These are phyloP conservation scores for Xylariomycetidae sp. DNA, from an alignment of 2,329 filamentous ascomycete genomes.

Conservation along the genomic window DNA sequence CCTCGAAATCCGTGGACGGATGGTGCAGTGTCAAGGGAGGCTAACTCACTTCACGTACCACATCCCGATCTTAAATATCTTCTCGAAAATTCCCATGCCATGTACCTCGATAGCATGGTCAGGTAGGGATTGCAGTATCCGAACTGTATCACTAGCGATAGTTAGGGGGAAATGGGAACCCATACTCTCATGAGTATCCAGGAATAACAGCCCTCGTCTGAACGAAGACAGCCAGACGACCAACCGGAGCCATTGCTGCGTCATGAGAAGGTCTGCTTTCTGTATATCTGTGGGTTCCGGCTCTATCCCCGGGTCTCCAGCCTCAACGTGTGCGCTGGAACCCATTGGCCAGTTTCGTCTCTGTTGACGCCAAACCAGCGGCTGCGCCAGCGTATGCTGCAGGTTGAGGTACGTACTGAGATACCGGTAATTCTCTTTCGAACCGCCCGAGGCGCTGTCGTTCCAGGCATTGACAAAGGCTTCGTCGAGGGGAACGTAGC, in stretches of 20 bases:
- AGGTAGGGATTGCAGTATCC: conserved; percentile 34
- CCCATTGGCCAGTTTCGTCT: conserved; percentile 25
- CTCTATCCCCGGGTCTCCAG: conserved; percentile 37
- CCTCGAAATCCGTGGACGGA: too few species aligned
- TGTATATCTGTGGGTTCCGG: conserved; percentile 52
- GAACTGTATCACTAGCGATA: conserved; percentile 53
- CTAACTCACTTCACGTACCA: conserved; percentile 31
- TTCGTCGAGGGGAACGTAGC: conserved; percentile 58
- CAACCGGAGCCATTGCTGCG: conserved; percentile 63
- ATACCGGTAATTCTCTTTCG: conserved; percentile 28
- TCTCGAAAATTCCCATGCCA: conserved; percentile 44
- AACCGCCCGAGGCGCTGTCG: conserved; percentile 37
- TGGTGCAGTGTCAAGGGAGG: neutral
- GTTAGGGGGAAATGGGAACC: conserved; percentile 56
- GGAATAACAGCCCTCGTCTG: conserved; percentile 57
- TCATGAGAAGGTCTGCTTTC: conserved; percentile 62
- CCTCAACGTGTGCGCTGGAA: conserved; percentile 22
- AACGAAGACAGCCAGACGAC: conserved; percentile 71
- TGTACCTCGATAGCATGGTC: conserved; percentile 38
- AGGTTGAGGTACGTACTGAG: conserved; percentile 19
- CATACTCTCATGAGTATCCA: conserved; percentile 51
- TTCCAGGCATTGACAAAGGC: conserved; percentile 61
- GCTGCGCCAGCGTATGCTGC: conserved; percentile 28
- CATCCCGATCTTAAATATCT: conserved; percentile 42
- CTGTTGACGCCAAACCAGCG: too few species aligned